These are phyloP conservation scores for Tinospora cordifolia DNA, from an alignment of 164 flowering plant species.

Conservation along the genomic window DNA sequence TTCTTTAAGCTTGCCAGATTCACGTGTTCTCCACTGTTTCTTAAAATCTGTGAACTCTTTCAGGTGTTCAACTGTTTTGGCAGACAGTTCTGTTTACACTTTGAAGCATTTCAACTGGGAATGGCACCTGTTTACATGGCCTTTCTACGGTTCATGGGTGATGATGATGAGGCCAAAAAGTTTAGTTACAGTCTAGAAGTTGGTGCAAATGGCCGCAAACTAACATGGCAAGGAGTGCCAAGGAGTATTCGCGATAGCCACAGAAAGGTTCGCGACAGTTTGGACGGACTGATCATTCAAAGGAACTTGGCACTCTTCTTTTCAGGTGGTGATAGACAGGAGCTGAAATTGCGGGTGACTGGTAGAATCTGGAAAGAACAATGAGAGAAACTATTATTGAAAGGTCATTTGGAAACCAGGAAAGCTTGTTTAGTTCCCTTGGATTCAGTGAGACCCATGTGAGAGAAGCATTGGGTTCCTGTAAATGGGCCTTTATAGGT, in stretches of 20 bases:
- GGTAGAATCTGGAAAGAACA: slow-evolving; percentile 50
- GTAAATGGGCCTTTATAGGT: not conserved
- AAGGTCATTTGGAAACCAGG: not conserved
- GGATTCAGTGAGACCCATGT: not conserved
- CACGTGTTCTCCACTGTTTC: not conserved
- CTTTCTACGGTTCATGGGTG: slow-evolving; percentile 48
- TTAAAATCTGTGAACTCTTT: slow-evolving; percentile 1
- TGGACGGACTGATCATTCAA: slow-evolving; percentile 39
- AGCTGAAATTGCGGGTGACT: slow-evolving; percentile 39
- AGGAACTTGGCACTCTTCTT: slow-evolving; percentile 44
- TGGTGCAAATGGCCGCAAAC: slow-evolving; percentile 35
- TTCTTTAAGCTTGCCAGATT: not conserved
- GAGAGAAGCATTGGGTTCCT: not conserved
- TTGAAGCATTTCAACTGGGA: slow-evolving; percentile 46
- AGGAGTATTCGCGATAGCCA: slow-evolving; percentile 45
- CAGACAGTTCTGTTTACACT: slow-evolving; percentile 46
- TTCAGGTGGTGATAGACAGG: slow-evolving; percentile 37
- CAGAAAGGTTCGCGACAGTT: slow-evolving; percentile 39
- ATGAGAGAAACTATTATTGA: slow-evolving; percentile 7
- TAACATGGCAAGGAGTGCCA: slow-evolving; percentile 47
- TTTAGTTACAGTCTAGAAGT: slow-evolving; percentile 43
- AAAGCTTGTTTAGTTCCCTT: not conserved
- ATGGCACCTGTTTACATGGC: slow-evolving; percentile 46
- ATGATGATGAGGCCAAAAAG: slow-evolving; percentile 37
- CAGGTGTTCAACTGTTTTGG: slow-evolving; percentile 51